Evolutionary conservation across 148 eudicot genomes (phyloP), one percentile per base, ranked within the genome.

Genomic region (Talinum fruticosum): DNA sequence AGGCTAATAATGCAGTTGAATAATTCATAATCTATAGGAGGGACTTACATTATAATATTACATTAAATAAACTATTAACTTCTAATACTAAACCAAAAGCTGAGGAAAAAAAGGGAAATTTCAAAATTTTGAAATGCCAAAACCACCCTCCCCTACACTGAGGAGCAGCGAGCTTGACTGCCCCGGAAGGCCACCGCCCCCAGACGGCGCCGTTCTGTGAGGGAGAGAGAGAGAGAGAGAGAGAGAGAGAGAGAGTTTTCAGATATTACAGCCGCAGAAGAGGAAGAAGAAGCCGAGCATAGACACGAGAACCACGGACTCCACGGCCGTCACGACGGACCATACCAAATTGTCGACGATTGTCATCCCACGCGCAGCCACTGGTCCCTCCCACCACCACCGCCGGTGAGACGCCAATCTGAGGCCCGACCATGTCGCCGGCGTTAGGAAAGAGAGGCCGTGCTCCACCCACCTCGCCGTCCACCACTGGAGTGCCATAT

Each of bases 181-280:
- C 21, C 19, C 45, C 1, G 45, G 10, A 41, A 41, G 45, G 16
- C 21, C 54, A 24, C 69, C 29, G 26, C 54, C 15, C 7, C 61
- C 4, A 64, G 26, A 64, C 61, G 71, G 34, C 78, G 70, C 36
- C 74, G 68, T 53, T 65, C 16, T 41, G 36, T n/a, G n/a, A n/a
- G n/a, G n/a, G 29, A 36, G 10, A 34, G 12, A 36, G 28, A 74
- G 66, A 19, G n/a, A 13, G 64, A 36, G 10, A 34, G 12, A 36
- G 28, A 74, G 66, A 36, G 10, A 34, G 12, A 36, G 28, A 74
- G 66, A 19, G n/a, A 13, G 64, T 21, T 51, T 51, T 51, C 80
- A 81, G 79, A 81, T 72, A 61, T 68, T 81, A 65, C 83, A 81
- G 12, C 83, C 83, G 54, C 83, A 81, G 75, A 81, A 76, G 62